These are phyloP conservation scores for Pseudozyma hubeiensis DNA, from an alignment of 1,284 basidiomycete genomes.

Conservation along the genomic window DNA sequence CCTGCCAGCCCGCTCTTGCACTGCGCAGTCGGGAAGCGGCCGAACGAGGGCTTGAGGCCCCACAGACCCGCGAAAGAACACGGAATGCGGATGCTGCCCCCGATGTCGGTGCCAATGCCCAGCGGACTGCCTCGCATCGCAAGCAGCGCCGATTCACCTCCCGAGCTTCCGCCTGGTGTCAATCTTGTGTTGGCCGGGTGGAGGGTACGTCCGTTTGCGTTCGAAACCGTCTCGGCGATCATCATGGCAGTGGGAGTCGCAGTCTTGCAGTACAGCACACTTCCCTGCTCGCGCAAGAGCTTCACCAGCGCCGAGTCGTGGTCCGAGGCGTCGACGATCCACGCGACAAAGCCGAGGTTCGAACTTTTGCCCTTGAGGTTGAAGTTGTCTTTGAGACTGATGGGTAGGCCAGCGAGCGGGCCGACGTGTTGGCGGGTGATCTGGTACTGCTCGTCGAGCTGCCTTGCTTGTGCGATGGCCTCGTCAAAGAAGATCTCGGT, in stretches of 20 bases:
- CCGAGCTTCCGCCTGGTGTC: slow-evolving; percentile 50
- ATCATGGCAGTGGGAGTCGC: slow-evolving; percentile 49
- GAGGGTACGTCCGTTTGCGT: slow-evolving; percentile 48
- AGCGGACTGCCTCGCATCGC: slow-evolving; percentile 42
- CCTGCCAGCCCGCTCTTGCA: slow-evolving; percentile 46
- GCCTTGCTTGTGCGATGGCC: slow-evolving; percentile 32
- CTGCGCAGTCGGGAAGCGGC: slow-evolving; percentile 43
- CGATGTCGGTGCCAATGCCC: slow-evolving; percentile 55
- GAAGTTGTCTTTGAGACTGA: slow-evolving; percentile 50
- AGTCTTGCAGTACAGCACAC: slow-evolving; percentile 53
- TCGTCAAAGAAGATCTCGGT: slow-evolving; percentile 48
- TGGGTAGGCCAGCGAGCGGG: slow-evolving; percentile 40
- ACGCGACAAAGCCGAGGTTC: slow-evolving; percentile 45
- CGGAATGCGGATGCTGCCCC: slow-evolving; percentile 54
- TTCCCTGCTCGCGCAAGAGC: slow-evolving; percentile 38
- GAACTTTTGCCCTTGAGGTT: slow-evolving; percentile 43
- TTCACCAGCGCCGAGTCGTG: slow-evolving; percentile 45
- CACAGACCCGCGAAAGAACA: slow-evolving; percentile 43
- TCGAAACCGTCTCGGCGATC: slow-evolving; percentile 49
- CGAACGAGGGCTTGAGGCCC: slow-evolving; percentile 50
- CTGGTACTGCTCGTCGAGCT: slow-evolving; percentile 18
- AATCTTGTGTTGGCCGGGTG: slow-evolving; percentile 38
- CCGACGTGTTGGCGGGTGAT: slow-evolving; percentile 17
- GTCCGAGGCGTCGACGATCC: slow-evolving; percentile 34
- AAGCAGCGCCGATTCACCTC: slow-evolving; percentile 55